Evolutionary conservation across 306 rosid species (phyloP), one percentile per base, ranked within the genome.

Genomic region (Cicer bijugum): DNA sequence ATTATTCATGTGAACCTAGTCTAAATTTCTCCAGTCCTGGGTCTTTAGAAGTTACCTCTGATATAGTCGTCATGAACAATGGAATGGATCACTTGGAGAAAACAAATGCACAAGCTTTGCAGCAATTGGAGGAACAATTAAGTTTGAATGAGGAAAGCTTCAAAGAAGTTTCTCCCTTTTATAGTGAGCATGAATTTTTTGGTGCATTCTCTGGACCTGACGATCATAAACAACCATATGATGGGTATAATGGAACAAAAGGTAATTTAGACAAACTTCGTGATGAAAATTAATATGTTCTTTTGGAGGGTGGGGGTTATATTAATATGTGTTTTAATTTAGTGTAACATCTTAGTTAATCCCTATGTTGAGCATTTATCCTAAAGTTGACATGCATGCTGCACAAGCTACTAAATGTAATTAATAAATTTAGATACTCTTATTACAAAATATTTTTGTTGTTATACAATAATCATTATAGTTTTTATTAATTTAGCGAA

Each of bases 41-140:
- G 52, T 89, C 92, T 39, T 67, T 77, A 4, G 99, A 90, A 80
- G 89, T 86, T 74, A 84, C 86, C 45, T 90, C 99, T 53, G 88
- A 84, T 70, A 35, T 50, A 55, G 72, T 17, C 71, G 78, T 81
- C 78, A 20, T 44, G 33, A 75, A 63, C 50, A 69, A 56, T 79
- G 89, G 66, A 79, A 71, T 52, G 66, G 80, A 80, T 80, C 70
- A 71, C 55, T 43, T 72, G 72, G 80, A 80, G 48, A 76, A 69
- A 63, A 69, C 83, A 44, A 74, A 81, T 44, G 80, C 78, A 68
- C 86, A 88, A 59, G 96, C 88, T 71, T 75, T 94, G 75, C 83
- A 84, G 70, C 86, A 78, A 67, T 85, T 88, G 58, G 86, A 94
- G 84, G 87, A 88, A 84, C 89, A 88, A 60, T 85, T 91, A 78